phyloP scores from a whole-genome alignment of 2,329 filamentous ascomycete species.

The Calonectria pauciramosa region DNA sequence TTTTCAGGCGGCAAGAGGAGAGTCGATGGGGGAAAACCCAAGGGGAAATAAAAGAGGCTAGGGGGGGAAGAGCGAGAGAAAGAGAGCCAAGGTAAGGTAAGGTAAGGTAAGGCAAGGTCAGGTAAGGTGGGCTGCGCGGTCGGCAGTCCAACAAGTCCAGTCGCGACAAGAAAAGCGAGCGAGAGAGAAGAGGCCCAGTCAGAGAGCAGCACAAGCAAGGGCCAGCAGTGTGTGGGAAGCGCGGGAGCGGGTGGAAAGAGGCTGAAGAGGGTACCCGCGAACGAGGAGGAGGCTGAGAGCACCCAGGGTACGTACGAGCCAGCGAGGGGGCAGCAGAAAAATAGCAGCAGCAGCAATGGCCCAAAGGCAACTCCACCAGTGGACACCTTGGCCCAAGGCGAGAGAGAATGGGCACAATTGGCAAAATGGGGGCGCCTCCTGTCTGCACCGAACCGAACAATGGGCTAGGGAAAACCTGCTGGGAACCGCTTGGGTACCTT shows the following conservation, averaged over 20 bases:
- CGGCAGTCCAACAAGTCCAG: not conserved
- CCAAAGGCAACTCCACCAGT: constrained; percentile 4
- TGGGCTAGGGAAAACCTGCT: constrained; percentile 7
- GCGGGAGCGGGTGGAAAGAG: constrained; percentile 8
- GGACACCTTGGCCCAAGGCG: constrained; percentile 1
- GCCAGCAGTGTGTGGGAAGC: constrained; percentile 13
- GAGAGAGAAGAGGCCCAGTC: not conserved
- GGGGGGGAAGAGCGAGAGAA: constrained; percentile 18
- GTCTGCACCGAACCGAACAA: not conserved
- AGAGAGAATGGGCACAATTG: constrained; percentile 3
- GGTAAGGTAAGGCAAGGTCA: not conserved
- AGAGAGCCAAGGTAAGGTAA: not conserved
- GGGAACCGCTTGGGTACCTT: constrained; percentile 11
- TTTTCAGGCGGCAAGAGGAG: constrained; percentile 3
- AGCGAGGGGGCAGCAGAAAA: not conserved
- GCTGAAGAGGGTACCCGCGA: constrained; percentile 18
- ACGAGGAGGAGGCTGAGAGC: constrained; percentile 18
- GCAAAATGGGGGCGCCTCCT: constrained; percentile 11
- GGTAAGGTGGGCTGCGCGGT: not conserved
- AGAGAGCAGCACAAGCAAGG: not conserved
- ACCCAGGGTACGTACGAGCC: not conserved
- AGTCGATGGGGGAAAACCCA: not conserved
- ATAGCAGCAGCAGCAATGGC: not conserved
- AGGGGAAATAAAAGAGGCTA: constrained; percentile 12
- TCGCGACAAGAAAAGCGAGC: constrained; percentile 1